phyloP scores from a whole-genome alignment of 805 yeast species.

The Priceomyces castillae region DNA sequence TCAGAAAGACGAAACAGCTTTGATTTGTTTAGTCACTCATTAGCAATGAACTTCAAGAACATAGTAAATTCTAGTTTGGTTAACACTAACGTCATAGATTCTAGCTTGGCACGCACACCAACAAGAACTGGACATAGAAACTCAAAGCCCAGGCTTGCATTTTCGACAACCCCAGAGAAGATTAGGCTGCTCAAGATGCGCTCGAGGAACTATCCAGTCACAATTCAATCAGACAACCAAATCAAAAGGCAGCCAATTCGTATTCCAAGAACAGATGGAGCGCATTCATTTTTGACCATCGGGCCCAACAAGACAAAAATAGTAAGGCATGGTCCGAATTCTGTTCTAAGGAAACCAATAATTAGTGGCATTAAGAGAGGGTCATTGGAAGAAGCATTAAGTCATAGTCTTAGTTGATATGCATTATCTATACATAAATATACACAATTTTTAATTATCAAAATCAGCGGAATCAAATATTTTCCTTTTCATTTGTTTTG shows the following conservation, averaged over 20 bases:
- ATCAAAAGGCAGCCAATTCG: constrained; percentile 31
- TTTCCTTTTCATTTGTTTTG: constrained; percentile 16
- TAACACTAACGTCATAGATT: constrained; percentile 17
- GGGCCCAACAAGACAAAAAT: constrained; percentile 42
- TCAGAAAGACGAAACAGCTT: constrained; percentile 16
- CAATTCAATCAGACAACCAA: constrained; percentile 25
- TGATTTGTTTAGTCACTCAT: constrained; percentile 24
- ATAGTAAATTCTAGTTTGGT: constrained; percentile 23
- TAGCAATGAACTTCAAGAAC: constrained; percentile 28
- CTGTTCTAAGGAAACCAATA: constrained; percentile 33
- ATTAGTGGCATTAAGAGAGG: constrained; percentile 44
- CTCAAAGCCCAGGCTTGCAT: constrained; percentile 2
- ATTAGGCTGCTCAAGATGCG: constrained; percentile 10
- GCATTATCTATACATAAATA: constrained; percentile 7
- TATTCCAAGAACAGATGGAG: constrained; percentile 26
- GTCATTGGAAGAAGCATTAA: constrained; percentile 47
- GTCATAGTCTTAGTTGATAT: constrained; percentile 13
- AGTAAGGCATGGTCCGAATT: constrained; percentile 43
- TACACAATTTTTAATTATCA: constrained; percentile 13
- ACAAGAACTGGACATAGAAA: constrained; percentile 6
- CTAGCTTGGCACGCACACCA: constrained; percentile 2
- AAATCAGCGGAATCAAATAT: constrained; percentile 20
- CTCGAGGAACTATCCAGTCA: constrained; percentile 19
- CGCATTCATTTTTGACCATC: constrained; percentile 40
- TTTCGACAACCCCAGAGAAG: constrained; percentile 13